A percentile compares a stretch with the other conserved stretches of the same genome.
Evolutionary conservation across 2,329 filamentous ascomycete genomes (phyloP).

Genomic region (Xylariaceae sp.): DNA sequence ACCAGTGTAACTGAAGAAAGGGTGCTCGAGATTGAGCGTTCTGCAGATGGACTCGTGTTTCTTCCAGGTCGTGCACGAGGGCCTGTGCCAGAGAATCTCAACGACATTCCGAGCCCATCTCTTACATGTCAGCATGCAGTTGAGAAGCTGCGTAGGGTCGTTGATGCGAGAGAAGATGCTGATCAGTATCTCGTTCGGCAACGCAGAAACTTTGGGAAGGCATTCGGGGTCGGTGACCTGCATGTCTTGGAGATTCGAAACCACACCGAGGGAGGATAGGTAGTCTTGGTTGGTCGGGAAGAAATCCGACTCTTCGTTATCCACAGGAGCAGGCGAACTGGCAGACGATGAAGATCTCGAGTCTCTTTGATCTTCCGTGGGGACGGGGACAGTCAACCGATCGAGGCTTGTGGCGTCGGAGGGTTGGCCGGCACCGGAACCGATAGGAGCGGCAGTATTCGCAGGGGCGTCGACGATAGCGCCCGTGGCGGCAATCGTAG

Average conservation of each 20-base stretch:
- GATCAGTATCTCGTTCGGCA: constrained; percentile 94
- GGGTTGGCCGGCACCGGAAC: background rate
- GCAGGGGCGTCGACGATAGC: constrained; percentile 5
- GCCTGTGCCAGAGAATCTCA: constrained; percentile 89
- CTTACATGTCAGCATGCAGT: constrained; percentile 91
- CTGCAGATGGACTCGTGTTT: constrained; percentile 76
- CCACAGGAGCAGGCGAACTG: constrained; percentile 67
- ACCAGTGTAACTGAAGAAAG: constrained; percentile 83
- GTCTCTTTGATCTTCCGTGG: constrained; percentile 41
- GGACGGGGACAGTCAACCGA: constrained; percentile 17
- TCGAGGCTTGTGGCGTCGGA: background rate
- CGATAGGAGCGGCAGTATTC: background rate
- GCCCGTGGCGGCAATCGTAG: background rate
- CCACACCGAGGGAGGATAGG: constrained; percentile 77
- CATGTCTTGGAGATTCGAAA: constrained; percentile 68
- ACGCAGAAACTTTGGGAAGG: constrained; percentile 71
- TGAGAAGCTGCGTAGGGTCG: constrained; percentile 69
- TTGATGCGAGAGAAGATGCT: constrained; percentile 82
- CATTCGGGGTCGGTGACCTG: constrained; percentile 61
- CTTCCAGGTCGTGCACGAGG: constrained; percentile 80
- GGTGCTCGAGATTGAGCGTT: constrained; percentile 65
- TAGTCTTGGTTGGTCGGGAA: constrained; percentile 88
- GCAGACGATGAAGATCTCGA: constrained; percentile 62
- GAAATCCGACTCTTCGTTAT: constrained; percentile 91
- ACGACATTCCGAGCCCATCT: constrained; percentile 90